Base-by-base conservation (phyloP, 1,284 basidiomycete species). In the Peniophora sp. region DNA sequence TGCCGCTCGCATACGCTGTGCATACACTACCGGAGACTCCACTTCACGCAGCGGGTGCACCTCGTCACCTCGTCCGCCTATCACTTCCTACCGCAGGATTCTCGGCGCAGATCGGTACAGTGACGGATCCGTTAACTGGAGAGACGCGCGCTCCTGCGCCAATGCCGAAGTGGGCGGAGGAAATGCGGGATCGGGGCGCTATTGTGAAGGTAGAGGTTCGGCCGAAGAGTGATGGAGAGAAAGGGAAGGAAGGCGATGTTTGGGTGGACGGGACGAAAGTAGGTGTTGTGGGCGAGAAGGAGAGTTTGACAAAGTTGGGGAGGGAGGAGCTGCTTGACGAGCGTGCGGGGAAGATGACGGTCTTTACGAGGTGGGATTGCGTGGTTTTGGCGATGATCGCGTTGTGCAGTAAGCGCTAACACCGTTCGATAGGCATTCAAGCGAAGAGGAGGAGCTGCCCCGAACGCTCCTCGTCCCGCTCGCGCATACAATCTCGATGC, bases 51-150 rank as follows among this genome's bases (percentile, higher is more conserved):
- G 84, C 84, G 3, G 83, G 81, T 9, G 62, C 85, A 52, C 69
- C 83, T 18, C 76, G 88, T 35, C 89, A 94, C 62, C 64, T 95
- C 17, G 57, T 95, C 10, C 75, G 87, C 41, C 62, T 95, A 50
- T 83, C 77, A 36, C 67, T 95, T n/a, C 92, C 92, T 2, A 92
- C 90, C 0, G 81, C 85, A 10, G 27, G 27, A 32, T 32, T 32
- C 27, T 32, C 86, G 85, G 53, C 91, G 85, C 81, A 85, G 61
- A 73, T 83, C 27, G 81, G 83, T 39, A 81, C 80, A 0, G 78
- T 93, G 17, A 71, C 79, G 52, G 89, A 94, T 68, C 92, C 92
- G 8, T 68, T 94, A 56, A 92, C 86, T 1, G 87, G 85, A 15
- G 82, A 88, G 63, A 73, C 73, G 52, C 72, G 77, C 54, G 72